Conservation (phyloP, 495 filamentous ascomycete species). For the Penicillium odoratum region DNA sequence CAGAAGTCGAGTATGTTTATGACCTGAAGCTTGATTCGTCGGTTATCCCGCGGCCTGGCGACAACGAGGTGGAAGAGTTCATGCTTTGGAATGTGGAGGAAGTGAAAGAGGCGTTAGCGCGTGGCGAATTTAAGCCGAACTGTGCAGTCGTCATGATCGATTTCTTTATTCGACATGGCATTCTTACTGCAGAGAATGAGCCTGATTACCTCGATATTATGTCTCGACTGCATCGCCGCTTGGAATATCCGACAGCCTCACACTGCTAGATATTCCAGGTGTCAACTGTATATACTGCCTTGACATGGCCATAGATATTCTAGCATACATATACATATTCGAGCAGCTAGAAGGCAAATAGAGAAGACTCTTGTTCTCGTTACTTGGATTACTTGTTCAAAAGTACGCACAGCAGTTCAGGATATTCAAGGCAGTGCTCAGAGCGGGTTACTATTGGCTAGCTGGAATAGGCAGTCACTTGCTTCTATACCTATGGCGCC, state of each 20-base stretch:
- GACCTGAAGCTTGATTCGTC: conserved; percentile 76
- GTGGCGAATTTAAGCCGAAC: conserved; percentile 90
- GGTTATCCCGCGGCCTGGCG: conserved; percentile 69
- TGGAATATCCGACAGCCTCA: conserved; percentile 73
- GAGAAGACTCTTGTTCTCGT: not conserved
- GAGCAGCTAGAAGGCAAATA: not conserved
- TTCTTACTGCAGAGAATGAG: conserved; percentile 81
- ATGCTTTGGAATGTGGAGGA: conserved; percentile 71
- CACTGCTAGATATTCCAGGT: conserved; percentile 18
- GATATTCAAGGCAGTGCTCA: not conserved
- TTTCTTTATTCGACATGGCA: conserved; percentile 86
- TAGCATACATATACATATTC: not conserved
- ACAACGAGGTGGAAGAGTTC: conserved; percentile 89
- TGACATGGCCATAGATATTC: not conserved
- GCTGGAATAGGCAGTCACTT: not conserved
- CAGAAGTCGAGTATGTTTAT: conserved; percentile 89
- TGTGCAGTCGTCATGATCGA: conserved; percentile 81
- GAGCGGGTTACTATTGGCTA: not conserved
- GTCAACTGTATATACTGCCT: not conserved
- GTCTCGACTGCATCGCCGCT: conserved; percentile 70
- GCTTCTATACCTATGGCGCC: not conserved
- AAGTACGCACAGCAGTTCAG: not conserved
- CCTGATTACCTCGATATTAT: conserved; percentile 76
- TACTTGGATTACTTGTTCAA: not conserved
- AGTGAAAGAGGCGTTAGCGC: conserved; percentile 66